Percentiles rank a stretch among this genome's conserved stretches.
phyloP scores from a whole-genome alignment of 768 basidiomycete genomes.

The Lentinula lateritia region DNA sequence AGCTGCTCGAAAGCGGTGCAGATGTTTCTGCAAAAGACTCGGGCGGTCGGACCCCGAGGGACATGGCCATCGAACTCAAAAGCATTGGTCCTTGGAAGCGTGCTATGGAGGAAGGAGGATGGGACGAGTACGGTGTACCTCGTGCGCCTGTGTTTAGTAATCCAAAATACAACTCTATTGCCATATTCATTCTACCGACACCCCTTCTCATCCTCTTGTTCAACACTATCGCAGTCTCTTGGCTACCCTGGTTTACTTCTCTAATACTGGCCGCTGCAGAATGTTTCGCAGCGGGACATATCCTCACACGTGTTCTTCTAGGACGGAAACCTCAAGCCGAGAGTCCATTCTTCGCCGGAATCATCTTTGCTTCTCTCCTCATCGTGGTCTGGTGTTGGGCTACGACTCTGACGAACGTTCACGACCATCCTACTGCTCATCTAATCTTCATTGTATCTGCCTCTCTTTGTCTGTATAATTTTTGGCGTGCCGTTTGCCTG shows the following conservation, averaged over 20 bases:
- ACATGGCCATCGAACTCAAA: conserved; percentile 94
- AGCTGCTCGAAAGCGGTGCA: conserved; percentile 81
- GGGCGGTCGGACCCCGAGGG: conserved; percentile 81
- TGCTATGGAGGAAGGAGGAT: conserved; percentile 83
- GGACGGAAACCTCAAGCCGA: conserved; percentile 81
- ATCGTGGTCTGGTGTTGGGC: conserved; percentile 88
- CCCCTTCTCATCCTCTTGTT: conserved; percentile 81
- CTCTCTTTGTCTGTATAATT: conserved; percentile 78
- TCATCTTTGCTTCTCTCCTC: conserved; percentile 78
- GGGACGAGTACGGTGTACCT: conserved; percentile 69
- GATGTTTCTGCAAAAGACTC: conserved; percentile 73
- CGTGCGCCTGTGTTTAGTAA: conserved; percentile 64
- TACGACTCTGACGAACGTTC: conserved; percentile 71
- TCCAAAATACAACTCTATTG: conserved; percentile 77
- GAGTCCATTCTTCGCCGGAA: conserved; percentile 90
- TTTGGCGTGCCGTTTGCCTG: conserved; percentile 83
- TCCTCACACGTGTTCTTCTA: conserved; percentile 81
- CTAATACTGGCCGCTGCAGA: conserved; percentile 77
- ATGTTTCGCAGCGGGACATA: conserved; percentile 91
- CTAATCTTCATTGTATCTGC: conserved; percentile 68
- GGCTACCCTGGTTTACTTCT: conserved; percentile 84
- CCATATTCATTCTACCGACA: conserved; percentile 73
- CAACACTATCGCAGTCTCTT: conserved; percentile 62
- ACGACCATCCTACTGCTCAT: conserved; percentile 71
- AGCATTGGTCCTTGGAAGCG: conserved; percentile 86